Base-by-base conservation (phyloP, 2,329 filamentous ascomycete species). In the Dothideomycetes sp. region DNA sequence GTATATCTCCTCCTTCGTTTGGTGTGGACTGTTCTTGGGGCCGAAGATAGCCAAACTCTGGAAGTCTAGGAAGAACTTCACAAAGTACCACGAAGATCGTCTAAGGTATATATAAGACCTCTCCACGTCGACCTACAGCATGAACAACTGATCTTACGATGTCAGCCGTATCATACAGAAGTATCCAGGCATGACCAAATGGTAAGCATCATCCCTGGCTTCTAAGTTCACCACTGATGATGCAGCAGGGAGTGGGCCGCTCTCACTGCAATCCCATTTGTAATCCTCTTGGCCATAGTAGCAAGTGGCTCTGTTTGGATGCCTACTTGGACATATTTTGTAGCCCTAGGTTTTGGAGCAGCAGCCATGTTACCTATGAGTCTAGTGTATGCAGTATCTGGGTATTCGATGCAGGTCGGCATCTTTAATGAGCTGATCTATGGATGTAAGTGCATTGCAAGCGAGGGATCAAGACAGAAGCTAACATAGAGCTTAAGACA, bases 381-480 rank as follows among this genome's bases (percentile, higher is more conserved):
- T 10, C 76, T 72, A 63, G 61, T 78, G 0, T 78, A 77, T 39
- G 71, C 73, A 2, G 61, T 77, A 24, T 76, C 73, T 8, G 76
- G 75, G 48, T 68, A 64, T 45, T 61, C 62, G 40, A 50, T 69
- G 17, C 59, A 72, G 2, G 75, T 75, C 8, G 74, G 73, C 2
- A 70, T 69, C 2, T 70, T 72, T 49, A 78, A 77, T 41, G 73
- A 77, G 52, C 57, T 79, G 1, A 55, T 76, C 8, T 77, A 77
- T 43, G 73, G 73, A 2, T 27, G 22, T 27, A 27, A 27, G 22
- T 27, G 12, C 7, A 12, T 7, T 12, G 22, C 12, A 27, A n/a
- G n/a, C n/a, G n/a, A n/a, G n/a, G n/a, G n/a, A n/a, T n/a, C n/a
- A n/a, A n/a, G n/a, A n/a, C n/a, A n/a, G n/a, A n/a, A n/a, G n/a